Evolutionary conservation across 179 eudicot species (phyloP), one percentile per base, ranked within the genome.

Genomic region (Nepenthes alata): DNA sequence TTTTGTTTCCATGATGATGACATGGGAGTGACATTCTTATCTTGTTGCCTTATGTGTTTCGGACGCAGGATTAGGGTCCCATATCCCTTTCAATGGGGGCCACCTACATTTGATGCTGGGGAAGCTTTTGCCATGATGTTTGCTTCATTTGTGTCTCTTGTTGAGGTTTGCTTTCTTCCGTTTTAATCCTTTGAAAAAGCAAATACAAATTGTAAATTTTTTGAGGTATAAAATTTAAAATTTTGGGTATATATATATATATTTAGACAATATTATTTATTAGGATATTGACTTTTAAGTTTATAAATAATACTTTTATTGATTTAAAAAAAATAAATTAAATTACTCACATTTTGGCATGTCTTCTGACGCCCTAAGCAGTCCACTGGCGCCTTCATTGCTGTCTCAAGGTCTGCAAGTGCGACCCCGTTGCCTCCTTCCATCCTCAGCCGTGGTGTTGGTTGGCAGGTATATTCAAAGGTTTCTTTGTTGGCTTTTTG

Each of bases 361-460:
- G 54, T 25, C 35, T 12, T 72, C 37, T 66, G 47, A 64, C 80
- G 52, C 49, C 60, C 58, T 62, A 11, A 60, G 74, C 95, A 93
- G 98, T 89, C 98, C 13, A 93, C 96, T 57, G 98, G 98, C 45
- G 93, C 74, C 47, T 85, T 86, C 74, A 80, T 85, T 58, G 96
- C 90, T 7, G 84, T 81, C n/a, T 70, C 95, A 49, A 81, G 95
- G 68, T 81, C 77, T 62, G 93, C 97, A 51, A 90, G 98, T 75
- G 97, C 98, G 54, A 93, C 97, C 47, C 84, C 76, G 47, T 59
- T 93, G 78, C 98, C 98, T 8, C 97, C 98, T 36, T 90, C 98
- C 36, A 76, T 93, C 71, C 90, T 90, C 58, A 87, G 97, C 68
- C 95, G 98, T 47, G 98, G 98, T 51, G 78, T 93, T 54, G 96